Conservation (phyloP, 192 early-diverging fungal species). For the Entomortierella parvispora region DNA sequence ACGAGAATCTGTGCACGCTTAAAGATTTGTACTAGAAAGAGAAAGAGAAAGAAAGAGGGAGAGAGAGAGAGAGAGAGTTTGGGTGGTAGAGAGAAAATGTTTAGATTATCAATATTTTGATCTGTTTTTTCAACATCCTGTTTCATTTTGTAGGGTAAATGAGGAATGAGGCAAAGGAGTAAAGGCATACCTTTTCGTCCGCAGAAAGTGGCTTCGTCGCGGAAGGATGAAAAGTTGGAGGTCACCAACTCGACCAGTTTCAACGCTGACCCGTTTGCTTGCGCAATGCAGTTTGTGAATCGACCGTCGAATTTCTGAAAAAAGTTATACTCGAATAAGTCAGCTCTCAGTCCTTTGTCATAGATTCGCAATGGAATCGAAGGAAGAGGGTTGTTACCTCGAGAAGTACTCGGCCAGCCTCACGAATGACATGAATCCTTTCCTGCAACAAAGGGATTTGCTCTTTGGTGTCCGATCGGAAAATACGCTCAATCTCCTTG, state of each 20-base stretch:
- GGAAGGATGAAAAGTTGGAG: constrained; percentile 70
- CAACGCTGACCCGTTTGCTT: constrained; percentile 63
- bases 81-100: background rate
- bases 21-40: constrained; percentile 66
- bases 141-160: background rate
- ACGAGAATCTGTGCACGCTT: constrained; percentile 89
- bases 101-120: background rate
- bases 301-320: constrained; percentile 65
- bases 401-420: constrained; percentile 75
- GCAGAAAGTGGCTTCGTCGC: constrained; percentile 68
- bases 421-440: constrained; percentile 69
- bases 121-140: no score
- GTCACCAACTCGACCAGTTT: constrained; percentile 66
- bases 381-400: constrained; percentile 57
- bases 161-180: background rate
- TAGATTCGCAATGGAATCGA: no score
- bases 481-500: constrained; percentile 62
- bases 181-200: constrained; percentile 60
- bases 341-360: background rate
- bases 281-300: constrained; percentile 67
- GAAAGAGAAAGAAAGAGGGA: background rate
- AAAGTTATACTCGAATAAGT: background rate
- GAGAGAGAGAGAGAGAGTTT: background rate
- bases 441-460: constrained; percentile 68
- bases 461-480: constrained; percentile 71